These are phyloP conservation scores for Cadophora gregata DNA, from an alignment of 2,329 filamentous ascomycete species.

Conservation along the genomic window DNA sequence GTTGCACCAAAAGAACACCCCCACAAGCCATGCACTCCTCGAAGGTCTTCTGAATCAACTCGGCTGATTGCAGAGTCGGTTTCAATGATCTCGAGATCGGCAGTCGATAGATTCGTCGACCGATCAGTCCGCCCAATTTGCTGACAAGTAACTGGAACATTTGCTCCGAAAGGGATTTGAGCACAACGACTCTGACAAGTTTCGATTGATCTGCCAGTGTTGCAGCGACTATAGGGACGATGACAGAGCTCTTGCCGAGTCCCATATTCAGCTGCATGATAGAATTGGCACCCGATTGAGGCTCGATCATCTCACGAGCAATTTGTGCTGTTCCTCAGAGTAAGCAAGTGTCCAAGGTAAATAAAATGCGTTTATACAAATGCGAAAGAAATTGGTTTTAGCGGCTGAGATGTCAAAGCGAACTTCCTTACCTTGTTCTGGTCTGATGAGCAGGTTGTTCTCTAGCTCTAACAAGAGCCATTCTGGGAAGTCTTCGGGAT, in stretches of 20 bases:
- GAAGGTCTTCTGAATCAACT: conserved; percentile 48
- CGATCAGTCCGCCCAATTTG: conserved; percentile 61
- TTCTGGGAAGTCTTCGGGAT: conserved; percentile 58
- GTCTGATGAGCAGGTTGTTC: conserved; percentile 64
- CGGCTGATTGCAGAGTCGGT: conserved; percentile 44
- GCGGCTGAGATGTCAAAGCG: background rate
- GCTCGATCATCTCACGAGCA: conserved; percentile 59
- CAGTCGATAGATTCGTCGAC: conserved; percentile 59
- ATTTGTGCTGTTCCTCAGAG: conserved; percentile 49
- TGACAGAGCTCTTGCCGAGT: conserved; percentile 72
- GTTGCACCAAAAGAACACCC: conserved; percentile 65
- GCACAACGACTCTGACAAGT: conserved; percentile 64
- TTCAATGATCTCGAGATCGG: conserved; percentile 62
- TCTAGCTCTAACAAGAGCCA: conserved; percentile 70
- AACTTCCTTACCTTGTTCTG: conserved; percentile 43
- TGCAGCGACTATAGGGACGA: conserved; percentile 67
- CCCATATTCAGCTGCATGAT: conserved; percentile 76
- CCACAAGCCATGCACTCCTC: conserved; percentile 54
- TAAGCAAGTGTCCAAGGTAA: conserved; percentile 5
- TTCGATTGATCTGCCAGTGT: conserved; percentile 56
- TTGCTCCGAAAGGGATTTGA: conserved; percentile 65
- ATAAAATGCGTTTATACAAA: background rate
- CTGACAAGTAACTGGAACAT: conserved; percentile 62
- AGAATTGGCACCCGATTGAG: conserved; percentile 49
- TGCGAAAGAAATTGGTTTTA: background rate